These are phyloP conservation scores for Colletotrichum musicola DNA, from an alignment of 2,329 filamentous ascomycete genomes.

Conservation along the genomic window DNA sequence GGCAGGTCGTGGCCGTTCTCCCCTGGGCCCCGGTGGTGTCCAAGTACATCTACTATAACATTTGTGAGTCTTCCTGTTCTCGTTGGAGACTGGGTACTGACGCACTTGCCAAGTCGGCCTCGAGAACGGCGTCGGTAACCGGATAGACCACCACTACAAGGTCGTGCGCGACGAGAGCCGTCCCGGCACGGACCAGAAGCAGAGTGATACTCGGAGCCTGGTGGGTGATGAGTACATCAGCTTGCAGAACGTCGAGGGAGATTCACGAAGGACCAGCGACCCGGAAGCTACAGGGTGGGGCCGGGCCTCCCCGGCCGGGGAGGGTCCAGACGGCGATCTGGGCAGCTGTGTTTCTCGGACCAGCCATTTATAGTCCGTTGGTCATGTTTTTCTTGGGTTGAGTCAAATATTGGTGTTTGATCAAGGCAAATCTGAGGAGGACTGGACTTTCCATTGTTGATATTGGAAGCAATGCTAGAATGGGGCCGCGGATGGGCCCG, in stretches of 20 bases:
- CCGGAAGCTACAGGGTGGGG: background rate
- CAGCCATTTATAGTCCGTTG: no score
- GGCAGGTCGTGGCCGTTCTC: constrained; percentile 44
- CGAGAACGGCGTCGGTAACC: background rate
- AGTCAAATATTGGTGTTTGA: no score
- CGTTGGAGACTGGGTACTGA: background rate
- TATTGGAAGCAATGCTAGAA: no score
- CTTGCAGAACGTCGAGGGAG: background rate
- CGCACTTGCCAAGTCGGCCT: constrained; percentile 7
- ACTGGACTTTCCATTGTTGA: no score
- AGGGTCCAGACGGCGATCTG: background rate
- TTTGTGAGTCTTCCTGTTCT: constrained; percentile 34
- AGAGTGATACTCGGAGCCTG: background rate
- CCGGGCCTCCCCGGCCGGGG: background rate
- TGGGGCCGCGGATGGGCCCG: no score
- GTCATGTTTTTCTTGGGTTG: no score
- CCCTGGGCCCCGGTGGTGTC: constrained; percentile 43
- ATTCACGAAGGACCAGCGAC: background rate
- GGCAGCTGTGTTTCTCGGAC: background rate
- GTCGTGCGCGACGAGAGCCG: background rate
- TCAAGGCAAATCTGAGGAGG: no score
- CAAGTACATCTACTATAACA: constrained; percentile 42
- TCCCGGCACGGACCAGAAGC: background rate
- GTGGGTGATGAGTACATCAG: no score
- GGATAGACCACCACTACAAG: constrained; percentile 17